Percentiles rank a stretch among this genome's conserved stretches.
These are phyloP conservation scores for Malassezia arunalokei DNA, from an alignment of 1,284 basidiomycete species.

Conservation along the genomic window DNA sequence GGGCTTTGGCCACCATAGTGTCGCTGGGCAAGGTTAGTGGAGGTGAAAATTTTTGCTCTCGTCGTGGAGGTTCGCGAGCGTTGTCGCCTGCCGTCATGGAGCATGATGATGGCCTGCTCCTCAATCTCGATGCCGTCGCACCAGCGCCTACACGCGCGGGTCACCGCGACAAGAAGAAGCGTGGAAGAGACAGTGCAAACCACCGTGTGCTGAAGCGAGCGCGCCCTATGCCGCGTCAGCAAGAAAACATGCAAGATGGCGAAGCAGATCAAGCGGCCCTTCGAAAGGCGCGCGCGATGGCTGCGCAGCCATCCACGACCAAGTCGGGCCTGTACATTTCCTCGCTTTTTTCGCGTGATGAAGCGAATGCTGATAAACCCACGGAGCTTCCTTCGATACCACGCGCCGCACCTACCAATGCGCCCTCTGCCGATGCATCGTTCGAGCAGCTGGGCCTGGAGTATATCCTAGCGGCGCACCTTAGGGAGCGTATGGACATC, in stretches of 20 bases:
- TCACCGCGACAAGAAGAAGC: not conserved
- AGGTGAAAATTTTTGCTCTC: not conserved
- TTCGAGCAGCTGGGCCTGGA: constrained; percentile 58
- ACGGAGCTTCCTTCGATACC: not conserved
- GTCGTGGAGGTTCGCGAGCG: not conserved
- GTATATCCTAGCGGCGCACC: constrained; percentile 66
- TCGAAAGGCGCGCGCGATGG: not conserved
- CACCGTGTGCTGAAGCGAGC: constrained; percentile 1
- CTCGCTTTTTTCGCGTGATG: constrained; percentile 14
- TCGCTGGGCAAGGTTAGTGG: not conserved
- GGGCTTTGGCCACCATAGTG: not conserved
- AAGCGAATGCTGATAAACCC: constrained; percentile 4
- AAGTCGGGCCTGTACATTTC: constrained; percentile 10
- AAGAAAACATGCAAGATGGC: not conserved
- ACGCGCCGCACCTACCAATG: constrained; percentile 30
- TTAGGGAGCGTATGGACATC: constrained; percentile 69
- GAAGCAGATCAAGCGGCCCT: not conserved
- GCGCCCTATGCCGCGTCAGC: not conserved
- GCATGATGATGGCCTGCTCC: constrained; percentile 39
- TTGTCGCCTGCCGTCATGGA: constrained; percentile 16
- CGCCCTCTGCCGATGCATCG: constrained; percentile 47
- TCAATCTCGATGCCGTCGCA: constrained; percentile 34
- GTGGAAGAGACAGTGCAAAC: not conserved
- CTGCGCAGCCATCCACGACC: not conserved
- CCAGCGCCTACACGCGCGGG: not conserved